Conservation (phyloP, 768 basidiomycete species). For the Thelephora aurantiotincta region DNA sequence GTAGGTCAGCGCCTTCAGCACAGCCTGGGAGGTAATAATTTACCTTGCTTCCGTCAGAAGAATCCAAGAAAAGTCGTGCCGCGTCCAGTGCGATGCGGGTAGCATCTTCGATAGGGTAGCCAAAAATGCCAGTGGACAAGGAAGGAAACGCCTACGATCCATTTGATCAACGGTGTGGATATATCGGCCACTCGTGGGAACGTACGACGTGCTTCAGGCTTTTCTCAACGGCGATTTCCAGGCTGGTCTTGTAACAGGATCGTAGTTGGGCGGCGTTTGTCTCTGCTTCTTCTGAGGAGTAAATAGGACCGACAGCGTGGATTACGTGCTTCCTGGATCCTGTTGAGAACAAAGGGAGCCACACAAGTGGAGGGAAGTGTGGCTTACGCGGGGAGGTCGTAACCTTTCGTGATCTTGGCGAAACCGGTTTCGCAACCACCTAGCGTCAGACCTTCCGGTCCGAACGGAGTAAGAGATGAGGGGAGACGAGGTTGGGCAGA, state of each 20-base stretch:
- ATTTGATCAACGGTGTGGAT: neutral
- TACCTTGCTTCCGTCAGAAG: slow-evolving; percentile 28
- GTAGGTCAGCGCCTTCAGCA: neutral
- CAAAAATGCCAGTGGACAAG: slow-evolving; percentile 68
- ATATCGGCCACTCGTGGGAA: slow-evolving; percentile 2
- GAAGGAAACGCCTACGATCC: slow-evolving; percentile 59
- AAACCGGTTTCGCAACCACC: slow-evolving; percentile 59
- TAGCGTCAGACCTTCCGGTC: slow-evolving; percentile 37
- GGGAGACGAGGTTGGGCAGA: neutral
- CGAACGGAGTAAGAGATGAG: neutral
- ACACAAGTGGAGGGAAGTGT: neutral
- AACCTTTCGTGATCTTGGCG: slow-evolving; percentile 69
- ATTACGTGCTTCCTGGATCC: slow-evolving; percentile 49
- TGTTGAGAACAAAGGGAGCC: neutral
- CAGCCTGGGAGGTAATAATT: neutral
- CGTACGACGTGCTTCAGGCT: slow-evolving; percentile 51
- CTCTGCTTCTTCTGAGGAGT: slow-evolving; percentile 25
- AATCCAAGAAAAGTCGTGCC: slow-evolving; percentile 43
- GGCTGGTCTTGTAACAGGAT: slow-evolving; percentile 54
- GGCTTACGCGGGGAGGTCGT: slow-evolving; percentile 62
- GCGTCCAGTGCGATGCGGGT: slow-evolving; percentile 54
- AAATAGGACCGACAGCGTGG: slow-evolving; percentile 73
- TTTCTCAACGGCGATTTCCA: slow-evolving; percentile 47
- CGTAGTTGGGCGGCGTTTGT: slow-evolving; percentile 38
- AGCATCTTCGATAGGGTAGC: slow-evolving; percentile 63